Evolutionary conservation across 2,329 filamentous ascomycete genomes (phyloP), one percentile per base, ranked within the genome.

Genomic region (Triangularia verruculosa): DNA sequence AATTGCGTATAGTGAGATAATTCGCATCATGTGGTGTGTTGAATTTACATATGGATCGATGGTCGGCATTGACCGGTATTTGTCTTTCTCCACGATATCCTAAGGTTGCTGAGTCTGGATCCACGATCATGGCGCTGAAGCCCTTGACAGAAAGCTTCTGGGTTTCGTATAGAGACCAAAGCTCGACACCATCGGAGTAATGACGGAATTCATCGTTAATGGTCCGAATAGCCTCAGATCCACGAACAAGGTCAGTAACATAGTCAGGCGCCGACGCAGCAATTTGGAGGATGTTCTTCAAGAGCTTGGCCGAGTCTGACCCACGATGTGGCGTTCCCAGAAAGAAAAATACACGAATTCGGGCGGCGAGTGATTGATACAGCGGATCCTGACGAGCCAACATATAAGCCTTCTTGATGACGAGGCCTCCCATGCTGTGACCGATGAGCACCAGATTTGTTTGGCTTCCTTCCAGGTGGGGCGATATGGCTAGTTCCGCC

Each of bases 41-140:
- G 53, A 73, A 75, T 47, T 75, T 75, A 70, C 72, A 74, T 6
- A 75, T 71, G 7, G 63, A 67, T 3, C 71, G 66, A 60, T 76
- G 74, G 57, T 74, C 70, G 2, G 73, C 72, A 32, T 68, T 66
- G 53, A 75, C 64, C 1, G 68, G 68, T 15, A 68, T 61, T 13
- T 70, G 67, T 34, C 60, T 67, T 59, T 74, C 73, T 24, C 67
- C 63, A 0, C 57, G 63, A 51, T 71, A 72, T 12, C 70, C 69
- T 4, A 75, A 65, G 4, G 68, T 58, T 1, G 72, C 72, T 4
- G 72, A 71, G 13, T 70, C 64, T 12, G 63, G 64, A 9, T 71
- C 68, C 4, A 74, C 71, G 13, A 74, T 66, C 22, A 69, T 58
- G 1, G 66, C 28, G 39, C 63, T 68, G 24, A 70, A 22, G 1